Evolutionary conservation across 352 stramenopile genomes (phyloP).

Genomic region (Pythium aristosporum): DNA sequence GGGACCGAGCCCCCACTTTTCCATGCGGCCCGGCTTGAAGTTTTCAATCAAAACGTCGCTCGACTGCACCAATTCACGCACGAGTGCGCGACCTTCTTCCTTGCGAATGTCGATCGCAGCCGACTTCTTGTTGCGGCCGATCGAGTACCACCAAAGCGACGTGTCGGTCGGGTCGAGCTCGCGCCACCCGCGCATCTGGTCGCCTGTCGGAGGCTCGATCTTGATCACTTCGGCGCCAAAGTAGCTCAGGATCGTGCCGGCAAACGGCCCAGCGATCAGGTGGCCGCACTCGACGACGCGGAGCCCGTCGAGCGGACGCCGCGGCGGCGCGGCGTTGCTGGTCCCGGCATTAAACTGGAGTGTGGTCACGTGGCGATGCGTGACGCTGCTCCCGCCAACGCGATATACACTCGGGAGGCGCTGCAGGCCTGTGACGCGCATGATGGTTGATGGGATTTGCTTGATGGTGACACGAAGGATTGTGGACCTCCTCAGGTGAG

Average conservation of each 20-base stretch:
- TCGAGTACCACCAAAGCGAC: conserved; percentile 88
- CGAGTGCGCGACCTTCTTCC: conserved; percentile 52
- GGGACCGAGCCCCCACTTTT: conserved; percentile 81
- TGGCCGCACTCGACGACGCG: conserved; percentile 81
- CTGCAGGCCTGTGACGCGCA: background rate
- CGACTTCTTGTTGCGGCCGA: conserved; percentile 87
- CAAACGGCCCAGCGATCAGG: conserved; percentile 79
- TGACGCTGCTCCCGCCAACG: background rate
- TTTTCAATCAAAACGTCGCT: conserved; percentile 90
- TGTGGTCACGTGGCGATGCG: conserved; percentile 14
- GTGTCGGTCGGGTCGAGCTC: conserved; percentile 71
- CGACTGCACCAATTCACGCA: conserved; percentile 68
- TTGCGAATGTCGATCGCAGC: conserved; percentile 83
- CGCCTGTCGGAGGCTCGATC: conserved; percentile 81
- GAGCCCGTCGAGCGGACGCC: conserved; percentile 62
- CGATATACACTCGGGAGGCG: background rate
- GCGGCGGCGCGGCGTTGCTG: conserved; percentile 10
- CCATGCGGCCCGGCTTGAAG: conserved; percentile 86
- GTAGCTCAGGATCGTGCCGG: conserved; percentile 84
- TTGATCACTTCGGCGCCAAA: conserved; percentile 92
- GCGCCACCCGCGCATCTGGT: conserved; percentile 82
- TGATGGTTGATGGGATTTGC: background rate
- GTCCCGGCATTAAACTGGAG: conserved; percentile 16
- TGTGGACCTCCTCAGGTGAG: too few relatives aligned
- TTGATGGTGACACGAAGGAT: background rate